Evolutionary conservation across 139 green algal genomes (phyloP).

Genomic region (Chloropicon primus): DNA sequence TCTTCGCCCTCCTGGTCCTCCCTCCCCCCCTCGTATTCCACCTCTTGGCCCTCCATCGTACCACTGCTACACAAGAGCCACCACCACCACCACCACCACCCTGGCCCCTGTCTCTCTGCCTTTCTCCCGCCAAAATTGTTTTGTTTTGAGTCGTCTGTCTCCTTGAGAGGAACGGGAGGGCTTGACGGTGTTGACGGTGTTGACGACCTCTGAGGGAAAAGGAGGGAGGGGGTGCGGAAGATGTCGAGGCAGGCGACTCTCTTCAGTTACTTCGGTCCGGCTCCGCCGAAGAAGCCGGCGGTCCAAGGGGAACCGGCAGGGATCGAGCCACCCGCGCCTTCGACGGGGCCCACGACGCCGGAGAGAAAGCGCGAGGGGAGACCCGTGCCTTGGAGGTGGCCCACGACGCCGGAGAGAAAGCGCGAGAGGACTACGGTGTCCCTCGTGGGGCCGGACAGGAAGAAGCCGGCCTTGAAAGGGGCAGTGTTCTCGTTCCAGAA

Average conservation of each 20-base stretch:
- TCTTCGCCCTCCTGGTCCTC: neutral
- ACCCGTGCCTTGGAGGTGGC: neutral
- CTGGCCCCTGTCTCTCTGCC: neutral
- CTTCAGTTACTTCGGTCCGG: neutral
- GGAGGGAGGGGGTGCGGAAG: neutral
- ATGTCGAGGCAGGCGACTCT: neutral
- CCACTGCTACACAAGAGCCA: too few relatives aligned
- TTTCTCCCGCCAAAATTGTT: too few relatives aligned
- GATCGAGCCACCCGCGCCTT: neutral
- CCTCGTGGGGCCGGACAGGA: neutral
- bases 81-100: neutral
- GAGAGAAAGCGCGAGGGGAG: neutral
- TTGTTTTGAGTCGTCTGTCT: too few relatives aligned
- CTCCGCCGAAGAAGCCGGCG: neutral
- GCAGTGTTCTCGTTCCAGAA: neutral
- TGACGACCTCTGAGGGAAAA: too few relatives aligned
- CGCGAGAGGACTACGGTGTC: neutral
- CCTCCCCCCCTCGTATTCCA: too few relatives aligned
- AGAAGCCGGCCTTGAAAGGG: neutral
- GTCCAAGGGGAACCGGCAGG: neutral
- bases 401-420: neutral
- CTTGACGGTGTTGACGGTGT: too few relatives aligned
- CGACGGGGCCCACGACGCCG: neutral
- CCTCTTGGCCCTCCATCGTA: too few relatives aligned
- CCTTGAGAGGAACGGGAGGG: too few relatives aligned